Conservation (phyloP, 345 rosid species). For the Pistacia vera region DNA sequence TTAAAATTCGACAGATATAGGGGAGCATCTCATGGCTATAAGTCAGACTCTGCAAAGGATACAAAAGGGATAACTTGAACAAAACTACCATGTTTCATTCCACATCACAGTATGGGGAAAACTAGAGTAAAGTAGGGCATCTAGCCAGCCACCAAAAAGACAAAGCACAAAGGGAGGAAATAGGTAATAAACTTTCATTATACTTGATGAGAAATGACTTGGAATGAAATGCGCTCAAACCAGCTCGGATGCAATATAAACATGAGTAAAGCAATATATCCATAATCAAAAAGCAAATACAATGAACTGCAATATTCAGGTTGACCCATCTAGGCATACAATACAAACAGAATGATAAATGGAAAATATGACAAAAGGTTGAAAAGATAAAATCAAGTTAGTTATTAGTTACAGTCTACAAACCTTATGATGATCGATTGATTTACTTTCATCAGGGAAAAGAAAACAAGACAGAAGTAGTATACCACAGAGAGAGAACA, state of each 20-base stretch:
- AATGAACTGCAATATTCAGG: neutral
- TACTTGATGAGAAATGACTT: neutral
- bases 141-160: neutral
- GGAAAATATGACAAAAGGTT: neutral
- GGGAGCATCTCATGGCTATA: neutral
- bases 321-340: neutral
- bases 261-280: neutral
- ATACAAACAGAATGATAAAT: neutral
- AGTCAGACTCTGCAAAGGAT: neutral
- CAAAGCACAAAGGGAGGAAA: neutral
- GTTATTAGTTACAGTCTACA: conserved; percentile 28
- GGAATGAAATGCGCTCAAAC: neutral
- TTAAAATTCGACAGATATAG: neutral
- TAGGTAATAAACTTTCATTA: neutral
- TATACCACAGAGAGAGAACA: no score
- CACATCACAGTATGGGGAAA: neutral
- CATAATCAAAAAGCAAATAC: conserved; percentile 2
- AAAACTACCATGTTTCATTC: neutral
- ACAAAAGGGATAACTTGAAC: neutral
- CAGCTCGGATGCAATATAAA: neutral
- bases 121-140: neutral
- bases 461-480: neutral
- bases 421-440: conserved; percentile 99
- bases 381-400: conserved; percentile 4
- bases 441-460: conserved; percentile 91